These are phyloP conservation scores for Xanthoconium purpureum DNA, from an alignment of 768 basidiomycete species.

Conservation along the genomic window DNA sequence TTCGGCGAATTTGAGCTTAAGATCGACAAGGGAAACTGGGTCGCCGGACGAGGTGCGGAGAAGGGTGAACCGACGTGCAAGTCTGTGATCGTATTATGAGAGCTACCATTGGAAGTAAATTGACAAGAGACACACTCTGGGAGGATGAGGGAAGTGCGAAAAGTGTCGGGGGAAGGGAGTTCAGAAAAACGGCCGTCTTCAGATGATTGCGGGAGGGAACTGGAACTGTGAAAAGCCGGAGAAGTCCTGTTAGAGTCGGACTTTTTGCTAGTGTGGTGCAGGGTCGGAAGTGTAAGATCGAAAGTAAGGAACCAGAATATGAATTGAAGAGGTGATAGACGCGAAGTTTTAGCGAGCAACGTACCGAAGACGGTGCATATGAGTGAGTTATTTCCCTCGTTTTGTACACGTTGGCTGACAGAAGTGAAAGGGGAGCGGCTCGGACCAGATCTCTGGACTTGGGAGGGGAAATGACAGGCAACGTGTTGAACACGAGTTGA, in stretches of 20 bases:
- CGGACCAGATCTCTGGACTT: conserved; percentile 31
- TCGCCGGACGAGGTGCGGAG: conserved; percentile 67
- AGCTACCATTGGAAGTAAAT: neutral
- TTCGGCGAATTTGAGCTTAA: conserved; percentile 66
- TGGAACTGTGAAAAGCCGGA: conserved; percentile 36
- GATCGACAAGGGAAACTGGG: conserved; percentile 60
- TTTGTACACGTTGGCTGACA: conserved; percentile 63
- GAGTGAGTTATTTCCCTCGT: conserved; percentile 44
- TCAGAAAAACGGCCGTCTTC: conserved; percentile 46
- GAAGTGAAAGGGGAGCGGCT: conserved; percentile 27
- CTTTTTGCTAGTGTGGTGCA: conserved; percentile 58
- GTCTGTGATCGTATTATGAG: conserved; percentile 42
- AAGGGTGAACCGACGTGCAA: conserved; percentile 79
- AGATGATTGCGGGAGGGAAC: conserved; percentile 29
- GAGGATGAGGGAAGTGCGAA: conserved; percentile 82
- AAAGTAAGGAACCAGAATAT: conserved; percentile 14
- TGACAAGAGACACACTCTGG: conserved; percentile 62
- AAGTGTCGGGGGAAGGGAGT: conserved; percentile 69
- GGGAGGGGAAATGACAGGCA: conserved; percentile 44
- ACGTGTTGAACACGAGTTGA: conserved; percentile 78
- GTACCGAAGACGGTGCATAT: conserved; percentile 84
- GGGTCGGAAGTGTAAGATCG: conserved; percentile 24
- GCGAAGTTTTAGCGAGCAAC: conserved; percentile 34
- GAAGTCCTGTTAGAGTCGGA: conserved; percentile 60
- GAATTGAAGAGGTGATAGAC: conserved; percentile 25